A percentile compares a stretch with the other conserved stretches of the same genome.
Evolutionary conservation across 805 yeast genomes (phyloP).

Genomic region (Sugiyamaella floridensis): DNA sequence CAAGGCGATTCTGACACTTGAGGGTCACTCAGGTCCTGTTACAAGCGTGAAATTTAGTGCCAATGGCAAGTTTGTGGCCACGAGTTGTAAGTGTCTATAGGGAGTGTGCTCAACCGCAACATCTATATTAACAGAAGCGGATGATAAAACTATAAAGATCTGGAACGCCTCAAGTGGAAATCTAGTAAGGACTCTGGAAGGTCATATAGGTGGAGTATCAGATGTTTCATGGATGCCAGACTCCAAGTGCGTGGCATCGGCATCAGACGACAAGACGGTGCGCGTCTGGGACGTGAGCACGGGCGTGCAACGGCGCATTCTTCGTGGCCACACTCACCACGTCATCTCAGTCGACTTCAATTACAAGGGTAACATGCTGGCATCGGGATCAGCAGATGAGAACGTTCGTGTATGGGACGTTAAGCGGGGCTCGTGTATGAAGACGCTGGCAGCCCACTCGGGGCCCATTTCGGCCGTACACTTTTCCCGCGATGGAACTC

Average conservation of each 20-base stretch:
- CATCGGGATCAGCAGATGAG: constrained; percentile 85
- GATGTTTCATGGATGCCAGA: constrained; percentile 76
- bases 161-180: constrained; percentile 43
- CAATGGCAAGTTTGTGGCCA: constrained; percentile 50
- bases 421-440: constrained; percentile 56
- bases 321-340: constrained; percentile 80
- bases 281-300: constrained; percentile 57
- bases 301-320: constrained; percentile 35
- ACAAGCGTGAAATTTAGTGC: constrained; percentile 57
- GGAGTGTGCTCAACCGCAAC: not conserved
- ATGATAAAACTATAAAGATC: constrained; percentile 52
- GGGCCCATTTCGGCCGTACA: constrained; percentile 80
- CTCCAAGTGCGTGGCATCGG: constrained; percentile 66
- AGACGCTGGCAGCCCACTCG: constrained; percentile 84
- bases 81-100: constrained; percentile 31
- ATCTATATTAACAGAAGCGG: constrained; percentile 27
- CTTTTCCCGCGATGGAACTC: constrained; percentile 69
- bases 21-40: constrained; percentile 21
- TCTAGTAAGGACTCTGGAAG: constrained; percentile 34
- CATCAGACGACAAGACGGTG: constrained; percentile 77
- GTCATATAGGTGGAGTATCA: constrained; percentile 68
- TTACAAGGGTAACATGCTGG: constrained; percentile 66
- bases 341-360: constrained; percentile 68
- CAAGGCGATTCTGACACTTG: not conserved
- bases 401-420: constrained; percentile 89